Percentiles rank a stretch among this genome's conserved stretches.
phyloP scores from a whole-genome alignment of 202 grass and related monocot genomes.

The Bolboschoenoplectus hybrid region DNA sequence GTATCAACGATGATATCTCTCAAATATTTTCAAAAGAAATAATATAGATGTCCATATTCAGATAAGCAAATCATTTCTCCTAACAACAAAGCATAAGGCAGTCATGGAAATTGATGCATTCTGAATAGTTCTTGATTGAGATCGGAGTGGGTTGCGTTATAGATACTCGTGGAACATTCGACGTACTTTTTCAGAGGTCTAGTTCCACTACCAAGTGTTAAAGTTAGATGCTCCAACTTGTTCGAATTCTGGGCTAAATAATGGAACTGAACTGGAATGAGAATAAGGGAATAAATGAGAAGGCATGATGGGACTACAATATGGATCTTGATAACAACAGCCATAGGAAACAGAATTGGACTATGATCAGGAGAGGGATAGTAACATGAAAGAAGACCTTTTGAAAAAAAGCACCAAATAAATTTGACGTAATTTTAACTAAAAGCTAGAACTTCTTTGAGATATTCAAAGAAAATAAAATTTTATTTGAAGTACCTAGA shows the following conservation, averaged over 20 bases:
- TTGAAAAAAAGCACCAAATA: not conserved
- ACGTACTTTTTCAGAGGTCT: not conserved
- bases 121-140: not conserved
- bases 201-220: conserved; percentile 20
- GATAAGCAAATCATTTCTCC: not conserved
- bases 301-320: not conserved
- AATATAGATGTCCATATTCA: not conserved
- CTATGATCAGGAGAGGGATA: not conserved
- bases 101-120: not conserved
- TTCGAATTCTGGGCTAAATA: not conserved
- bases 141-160: not conserved
- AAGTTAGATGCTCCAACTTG: conserved; percentile 26
- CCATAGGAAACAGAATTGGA: not conserved
- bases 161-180: conserved; percentile 19
- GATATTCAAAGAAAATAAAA: conserved; percentile 11
- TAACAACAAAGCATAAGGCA: not conserved
- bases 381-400: not conserved
- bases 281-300: conserved; percentile 27
- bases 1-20: too few relatives aligned
- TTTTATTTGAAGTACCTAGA: not conserved
- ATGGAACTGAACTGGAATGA: conserved; percentile 8
- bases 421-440: not conserved
- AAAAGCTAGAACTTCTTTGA: not conserved
- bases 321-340: not conserved
- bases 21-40: not conserved